A percentile compares a stretch with the other conserved stretches of the same genome.
phyloP scores from a whole-genome alignment of 2,329 filamentous ascomycete genomes.

The Clonostachys rosea region DNA sequence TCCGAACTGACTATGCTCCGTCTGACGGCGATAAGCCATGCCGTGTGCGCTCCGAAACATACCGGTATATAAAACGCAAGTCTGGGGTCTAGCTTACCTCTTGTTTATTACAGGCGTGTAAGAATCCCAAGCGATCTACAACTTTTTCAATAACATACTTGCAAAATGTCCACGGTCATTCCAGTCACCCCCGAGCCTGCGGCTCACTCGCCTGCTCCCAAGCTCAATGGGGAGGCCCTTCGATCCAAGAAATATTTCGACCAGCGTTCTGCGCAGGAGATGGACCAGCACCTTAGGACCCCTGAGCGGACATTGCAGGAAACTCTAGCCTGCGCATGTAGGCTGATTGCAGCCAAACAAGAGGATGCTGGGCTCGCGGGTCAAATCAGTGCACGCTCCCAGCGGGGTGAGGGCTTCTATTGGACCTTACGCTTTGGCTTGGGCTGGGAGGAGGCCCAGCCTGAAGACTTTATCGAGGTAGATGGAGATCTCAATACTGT shows the following conservation, averaged over 20 bases:
- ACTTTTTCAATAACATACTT: too few species aligned
- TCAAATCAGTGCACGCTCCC: constrained; percentile 2
- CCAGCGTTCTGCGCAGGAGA: constrained; percentile 2
- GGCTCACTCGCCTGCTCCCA: background rate
- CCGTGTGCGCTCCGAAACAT: too few species aligned
- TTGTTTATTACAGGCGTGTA: too few species aligned
- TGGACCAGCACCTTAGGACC: constrained; percentile 1
- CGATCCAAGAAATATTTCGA: constrained; percentile 4
- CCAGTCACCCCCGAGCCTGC: background rate
- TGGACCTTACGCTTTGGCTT: constrained; percentile 3
- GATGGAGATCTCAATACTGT: constrained; percentile 3
- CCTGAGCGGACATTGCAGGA: constrained; percentile 1
- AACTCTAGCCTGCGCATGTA: constrained; percentile 3
- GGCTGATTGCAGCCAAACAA: constrained; percentile 2
- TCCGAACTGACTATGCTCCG: too few species aligned
- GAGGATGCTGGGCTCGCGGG: constrained; percentile 2
- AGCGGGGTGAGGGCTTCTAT: constrained; percentile 2
- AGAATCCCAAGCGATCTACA: too few species aligned
- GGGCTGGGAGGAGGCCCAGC: constrained; percentile 3
- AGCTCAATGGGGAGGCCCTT: background rate
- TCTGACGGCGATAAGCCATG: too few species aligned
- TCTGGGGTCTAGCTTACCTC: too few species aligned
- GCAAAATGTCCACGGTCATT: too few species aligned
- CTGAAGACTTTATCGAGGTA: constrained; percentile 3
- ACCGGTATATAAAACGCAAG: too few species aligned